Evolutionary conservation across 176 grass and related monocot genomes (phyloP), one percentile per base, ranked within the genome.

Genomic region (Alopecurus myosuroides): DNA sequence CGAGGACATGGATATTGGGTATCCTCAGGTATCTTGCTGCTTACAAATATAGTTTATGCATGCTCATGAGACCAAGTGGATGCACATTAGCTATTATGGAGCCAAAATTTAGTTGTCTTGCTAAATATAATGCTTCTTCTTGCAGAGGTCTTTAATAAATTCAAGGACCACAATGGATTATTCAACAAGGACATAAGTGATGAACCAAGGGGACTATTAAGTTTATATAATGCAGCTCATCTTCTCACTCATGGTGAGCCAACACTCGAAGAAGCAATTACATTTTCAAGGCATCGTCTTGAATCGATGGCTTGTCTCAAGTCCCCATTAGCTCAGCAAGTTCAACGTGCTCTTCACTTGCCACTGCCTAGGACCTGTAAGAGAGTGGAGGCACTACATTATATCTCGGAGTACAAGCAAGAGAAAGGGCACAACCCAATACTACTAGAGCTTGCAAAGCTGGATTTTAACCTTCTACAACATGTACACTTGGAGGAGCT

Each of bases 371-470:
- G 71, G 20, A 77, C 60, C 3, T 45, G 65, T 9, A 65, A 64
- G 1, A 77, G 79, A 13, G 26, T 22, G 23, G 86, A 82, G 4
- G 9, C 63, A 11, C 17, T 78, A 58, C 30, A 11, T 12, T 88
- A 52, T 23, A 74, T 88, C 0, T 4, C 5, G 8, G 81, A 79
- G 13, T 88, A 73, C 15, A 65, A 11, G 11, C 7, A 79, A 3
- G 65, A 88, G 26, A 7, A 64, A 26, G 12, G 52, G 31, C 4
- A 20, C 30, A 79, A 40, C 35, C 65, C 20, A 3, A 1, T 28
- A 9, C 37, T 88, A 19, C 20, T 79, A 5, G 81, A 88, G 81
- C 39, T 84, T 18, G 86, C 75, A 17, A 84, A 73, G 42, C 40
- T 74, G 0, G 85, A 87, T 42, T 87, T 87, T 8, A 82, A 52